Evolutionary conservation across 129 eudicot species (phyloP).

Genomic region (carrot (Daucus carota)): DH1_v3.0 NC_030387.2:36986001-36986500

Average conservation of each 20-base stretch:
- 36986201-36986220: too few relatives aligned
- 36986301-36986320: too few relatives aligned
- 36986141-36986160: not conserved
- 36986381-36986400: not conserved
- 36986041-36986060: not conserved
- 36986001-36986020: not conserved
- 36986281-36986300: too few relatives aligned
- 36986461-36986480: not conserved
- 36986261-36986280: too few relatives aligned
- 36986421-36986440: not conserved
- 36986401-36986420: not conserved
- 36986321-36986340: too few relatives aligned
- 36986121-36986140: not conserved
- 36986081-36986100: not conserved
- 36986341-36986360: not conserved
- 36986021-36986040: not conserved
- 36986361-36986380: not conserved
- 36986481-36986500: not conserved
- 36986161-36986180: not conserved
- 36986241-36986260: too few relatives aligned
- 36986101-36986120: not conserved
- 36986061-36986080: slow-evolving; percentile 3
- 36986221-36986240: too few relatives aligned
- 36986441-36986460: not conserved
- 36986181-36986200: too few relatives aligned